Percentiles rank a stretch among this genome's conserved stretches.
phyloP scores from a whole-genome alignment of 306 rosid genomes.

The Prunus campanulata region DNA sequence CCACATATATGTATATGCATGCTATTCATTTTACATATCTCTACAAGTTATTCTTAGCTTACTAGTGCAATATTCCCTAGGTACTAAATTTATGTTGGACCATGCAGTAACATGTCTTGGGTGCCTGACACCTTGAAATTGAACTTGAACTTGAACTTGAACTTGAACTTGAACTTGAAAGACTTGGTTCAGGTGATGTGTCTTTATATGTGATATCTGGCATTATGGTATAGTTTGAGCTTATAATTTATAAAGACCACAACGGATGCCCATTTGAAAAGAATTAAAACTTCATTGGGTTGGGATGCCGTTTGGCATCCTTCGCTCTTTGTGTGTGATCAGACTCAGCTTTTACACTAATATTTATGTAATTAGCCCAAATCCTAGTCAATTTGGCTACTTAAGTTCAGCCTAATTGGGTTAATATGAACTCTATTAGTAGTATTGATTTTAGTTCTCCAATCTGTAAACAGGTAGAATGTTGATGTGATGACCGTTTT shows the following conservation, averaged over 20 bases:
- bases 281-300: not conserved
- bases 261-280: not conserved
- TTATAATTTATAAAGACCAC: not conserved
- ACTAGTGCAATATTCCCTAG: not conserved
- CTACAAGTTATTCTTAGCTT: not conserved
- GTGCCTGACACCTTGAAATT: not conserved
- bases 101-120: not conserved
- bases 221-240: not conserved
- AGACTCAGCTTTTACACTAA: not conserved
- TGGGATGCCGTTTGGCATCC: not conserved
- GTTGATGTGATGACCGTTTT: slow-evolving; percentile 1
- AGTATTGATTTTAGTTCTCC: not conserved
- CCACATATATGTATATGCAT: not conserved
- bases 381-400: not conserved
- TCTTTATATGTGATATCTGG: not conserved
- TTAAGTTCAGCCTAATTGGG: not conserved
- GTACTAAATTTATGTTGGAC: not conserved
- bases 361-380: not conserved
- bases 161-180: slow-evolving; percentile 1
- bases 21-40: not conserved
- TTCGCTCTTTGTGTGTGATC: not conserved
- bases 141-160: not conserved
- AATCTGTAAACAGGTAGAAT: not conserved
- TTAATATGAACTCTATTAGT: not conserved
- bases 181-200: not conserved